Base-by-base conservation (phyloP, 176 grass and related monocot species). In the Panicum miliaceum region DNA sequence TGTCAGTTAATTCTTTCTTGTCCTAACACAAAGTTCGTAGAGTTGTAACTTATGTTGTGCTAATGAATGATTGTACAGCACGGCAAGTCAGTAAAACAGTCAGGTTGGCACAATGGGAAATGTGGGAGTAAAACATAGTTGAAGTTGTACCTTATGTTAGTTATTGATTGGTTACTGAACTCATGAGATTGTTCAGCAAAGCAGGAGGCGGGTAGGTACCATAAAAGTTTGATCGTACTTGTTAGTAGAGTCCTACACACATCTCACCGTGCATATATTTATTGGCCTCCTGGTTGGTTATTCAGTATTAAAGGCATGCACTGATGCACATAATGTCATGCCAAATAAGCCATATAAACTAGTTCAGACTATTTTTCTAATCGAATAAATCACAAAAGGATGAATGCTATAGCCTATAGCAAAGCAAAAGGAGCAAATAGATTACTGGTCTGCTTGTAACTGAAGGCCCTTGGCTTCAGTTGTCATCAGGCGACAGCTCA, bases 1-100 rank as follows among this genome's bases (percentile, higher is more conserved):
- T 71, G 15, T 45, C 59, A 8, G 3, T 40, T 76, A 14, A 81
- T 76, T 87, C 26, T 75, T 75, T 27, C 62, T 76, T 47, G 29
- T 15, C 23, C 32, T 81, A 20, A 47, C 59, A 56, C 19, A 47
- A 58, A 54, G 16, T 15, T 64, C n/a, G 29, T 57, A 53, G 26
- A 75, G 45, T 3, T 19, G 68, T 29, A 68, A 64, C 22, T 4
- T 46, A 15, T 14, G 34, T 11, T 58, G 48, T 64, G 14, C 73
- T 66, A 32, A 61, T 12, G 46, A n/a, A 51, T 47, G 18, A 14
- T 63, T 25, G 0, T 58, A 23, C 23, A 59, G 6, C 23, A 72
- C 9, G 8, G 25, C 8, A 47, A 72, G 12, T 69, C 8, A 18
- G 40, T 66, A 25, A 22, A 60, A 43, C 34, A 7, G 18, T 57